Percentiles rank a stretch among this genome's conserved stretches.
Conservation (phyloP, 768 basidiomycete genomes). For the Daedaleopsis nitida region DNA sequence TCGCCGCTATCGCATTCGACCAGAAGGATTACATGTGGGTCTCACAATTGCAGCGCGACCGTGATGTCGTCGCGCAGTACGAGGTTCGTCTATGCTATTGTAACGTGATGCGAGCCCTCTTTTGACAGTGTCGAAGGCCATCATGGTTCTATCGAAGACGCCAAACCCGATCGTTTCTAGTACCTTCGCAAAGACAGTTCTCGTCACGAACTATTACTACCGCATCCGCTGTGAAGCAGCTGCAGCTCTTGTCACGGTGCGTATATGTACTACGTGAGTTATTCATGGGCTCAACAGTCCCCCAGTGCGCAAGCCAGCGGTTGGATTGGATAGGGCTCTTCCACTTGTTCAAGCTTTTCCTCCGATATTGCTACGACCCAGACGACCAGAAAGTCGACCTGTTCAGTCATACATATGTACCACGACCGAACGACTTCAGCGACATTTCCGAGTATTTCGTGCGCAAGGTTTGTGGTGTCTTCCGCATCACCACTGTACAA, state of each 20-base stretch:
- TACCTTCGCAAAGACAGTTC: slow-evolving; percentile 88
- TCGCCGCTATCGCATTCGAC: slow-evolving; percentile 87
- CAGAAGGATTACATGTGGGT: slow-evolving; percentile 99
- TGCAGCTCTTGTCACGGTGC: slow-evolving; percentile 74
- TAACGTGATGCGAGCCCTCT: neutral
- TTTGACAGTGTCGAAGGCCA: slow-evolving; percentile 62
- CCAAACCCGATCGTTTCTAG: slow-evolving; percentile 87
- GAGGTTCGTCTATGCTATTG: slow-evolving; percentile 59
- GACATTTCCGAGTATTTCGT: slow-evolving; percentile 94
- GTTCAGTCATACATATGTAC: slow-evolving; percentile 88
- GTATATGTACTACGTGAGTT: neutral
- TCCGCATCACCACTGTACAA: neutral
- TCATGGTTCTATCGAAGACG: slow-evolving; percentile 79
- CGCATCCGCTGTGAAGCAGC: slow-evolving; percentile 96
- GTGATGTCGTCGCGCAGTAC: slow-evolving; percentile 95
- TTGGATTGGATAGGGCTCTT: slow-evolving; percentile 91
- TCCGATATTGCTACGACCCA: slow-evolving; percentile 88
- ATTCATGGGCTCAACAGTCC: neutral
- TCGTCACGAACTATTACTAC: slow-evolving; percentile 95
- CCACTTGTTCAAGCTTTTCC: slow-evolving; percentile 93
- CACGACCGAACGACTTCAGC: slow-evolving; percentile 92
- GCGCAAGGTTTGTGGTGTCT: slow-evolving; percentile 65
- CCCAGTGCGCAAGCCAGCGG: slow-evolving; percentile 79
- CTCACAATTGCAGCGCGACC: slow-evolving; percentile 90
- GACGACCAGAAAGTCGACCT: slow-evolving; percentile 81